Evolutionary conservation across 306 rosid species (phyloP).

Genomic region (Vicia sativa): DNA sequence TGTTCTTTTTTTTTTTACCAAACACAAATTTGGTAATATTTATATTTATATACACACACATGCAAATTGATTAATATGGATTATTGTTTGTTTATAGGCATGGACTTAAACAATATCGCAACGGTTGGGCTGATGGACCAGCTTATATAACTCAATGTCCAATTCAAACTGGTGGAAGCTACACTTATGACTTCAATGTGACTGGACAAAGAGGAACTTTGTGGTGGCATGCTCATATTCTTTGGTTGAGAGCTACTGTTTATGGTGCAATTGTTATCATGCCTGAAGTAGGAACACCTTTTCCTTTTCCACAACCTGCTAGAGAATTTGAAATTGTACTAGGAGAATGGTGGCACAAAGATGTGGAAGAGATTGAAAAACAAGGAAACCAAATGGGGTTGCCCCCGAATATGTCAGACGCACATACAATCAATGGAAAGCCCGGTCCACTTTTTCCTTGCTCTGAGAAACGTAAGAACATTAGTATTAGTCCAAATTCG

Average conservation of each 20-base stretch:
- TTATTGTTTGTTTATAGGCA: slow-evolving; percentile 50
- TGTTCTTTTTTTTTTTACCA: slow-evolving; percentile 8
- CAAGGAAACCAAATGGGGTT: slow-evolving; percentile 72
- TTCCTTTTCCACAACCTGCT: slow-evolving; percentile 72
- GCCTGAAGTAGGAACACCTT: slow-evolving; percentile 71
- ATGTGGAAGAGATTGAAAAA: slow-evolving; percentile 69
- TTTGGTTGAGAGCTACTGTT: slow-evolving; percentile 86
- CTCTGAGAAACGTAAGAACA: slow-evolving; percentile 74
- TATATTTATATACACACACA: neutral
- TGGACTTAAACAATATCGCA: slow-evolving; percentile 76
- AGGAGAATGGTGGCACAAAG: slow-evolving; percentile 89
- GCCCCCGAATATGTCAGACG: slow-evolving; percentile 89
- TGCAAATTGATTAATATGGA: slow-evolving; percentile 3
- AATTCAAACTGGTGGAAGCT: slow-evolving; percentile 65
- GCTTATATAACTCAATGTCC: slow-evolving; percentile 88
- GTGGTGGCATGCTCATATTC: slow-evolving; percentile 94
- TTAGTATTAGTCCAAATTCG: neutral
- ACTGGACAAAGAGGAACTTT: slow-evolving; percentile 83
- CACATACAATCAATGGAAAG: slow-evolving; percentile 90
- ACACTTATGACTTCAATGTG: slow-evolving; percentile 74
- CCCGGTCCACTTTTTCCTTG: slow-evolving; percentile 95
- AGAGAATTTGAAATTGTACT: slow-evolving; percentile 63
- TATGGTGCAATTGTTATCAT: slow-evolving; percentile 82
- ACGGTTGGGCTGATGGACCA: slow-evolving; percentile 89
- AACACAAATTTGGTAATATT: neutral